A percentile compares a stretch with the other conserved stretches of the same genome.
These are phyloP conservation scores for Pseudotsuga menziesii DNA, from an alignment of 75 land plant genomes.

Conservation along the genomic window DNA sequence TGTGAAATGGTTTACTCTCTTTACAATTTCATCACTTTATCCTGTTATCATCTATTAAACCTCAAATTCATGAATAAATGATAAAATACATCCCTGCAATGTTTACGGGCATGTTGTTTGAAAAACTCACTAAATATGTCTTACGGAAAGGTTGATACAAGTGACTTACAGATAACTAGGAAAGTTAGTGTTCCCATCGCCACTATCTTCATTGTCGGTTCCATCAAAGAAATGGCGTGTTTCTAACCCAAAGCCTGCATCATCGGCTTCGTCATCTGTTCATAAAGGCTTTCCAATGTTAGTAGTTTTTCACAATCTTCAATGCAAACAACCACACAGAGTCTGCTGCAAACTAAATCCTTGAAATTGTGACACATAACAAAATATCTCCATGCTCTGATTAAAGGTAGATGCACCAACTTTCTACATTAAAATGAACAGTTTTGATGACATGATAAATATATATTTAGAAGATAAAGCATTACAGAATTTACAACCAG, in stretches of 20 bases:
- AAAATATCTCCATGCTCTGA: not conserved
- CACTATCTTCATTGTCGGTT: not conserved
- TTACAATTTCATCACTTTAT: too few relatives aligned
- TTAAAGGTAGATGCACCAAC: not conserved
- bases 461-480: too few relatives aligned
- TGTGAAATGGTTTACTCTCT: too few relatives aligned
- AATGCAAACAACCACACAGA: too few relatives aligned
- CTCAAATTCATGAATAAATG: too few relatives aligned
- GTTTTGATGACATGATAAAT: too few relatives aligned
- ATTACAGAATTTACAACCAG: too few relatives aligned
- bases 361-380: not conserved
- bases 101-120: too few relatives aligned
- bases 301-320: not conserved
- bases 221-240: conserved; percentile 1
- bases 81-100: too few relatives aligned
- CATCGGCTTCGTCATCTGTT: conserved; percentile 4
- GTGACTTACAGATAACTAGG: not conserved
- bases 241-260: conserved; percentile 9
- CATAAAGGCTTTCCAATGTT: not conserved
- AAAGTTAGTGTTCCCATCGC: not conserved
- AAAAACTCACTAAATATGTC: not conserved
- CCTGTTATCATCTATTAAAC: too few relatives aligned
- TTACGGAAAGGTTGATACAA: not conserved
- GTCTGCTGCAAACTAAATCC: too few relatives aligned
- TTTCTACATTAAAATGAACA: too few relatives aligned